Conservation (phyloP, 805 yeast species). For the Ascoidea rubescens region DNA sequence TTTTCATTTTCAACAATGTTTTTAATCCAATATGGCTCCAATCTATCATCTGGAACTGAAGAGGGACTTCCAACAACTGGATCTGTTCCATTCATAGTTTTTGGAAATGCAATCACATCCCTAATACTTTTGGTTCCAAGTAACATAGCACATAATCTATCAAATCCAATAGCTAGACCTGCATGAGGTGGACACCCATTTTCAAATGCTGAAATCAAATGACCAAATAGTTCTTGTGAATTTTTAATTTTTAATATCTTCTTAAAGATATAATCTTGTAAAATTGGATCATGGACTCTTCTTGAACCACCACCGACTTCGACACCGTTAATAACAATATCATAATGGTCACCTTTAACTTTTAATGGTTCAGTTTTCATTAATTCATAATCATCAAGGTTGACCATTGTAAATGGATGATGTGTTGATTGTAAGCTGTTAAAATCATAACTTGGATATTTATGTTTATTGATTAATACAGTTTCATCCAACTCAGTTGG, state of each 20-base stretch:
- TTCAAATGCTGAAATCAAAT: slow-evolving; percentile 63
- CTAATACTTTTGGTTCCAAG: slow-evolving; percentile 65
- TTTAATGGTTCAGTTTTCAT: slow-evolving; percentile 41
- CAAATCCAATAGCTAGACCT: slow-evolving; percentile 92
- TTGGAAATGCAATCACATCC: slow-evolving; percentile 94
- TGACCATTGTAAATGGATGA: slow-evolving; percentile 95
- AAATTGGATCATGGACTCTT: slow-evolving; percentile 75
- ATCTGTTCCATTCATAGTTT: slow-evolving; percentile 78
- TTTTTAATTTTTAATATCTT: slow-evolving; percentile 45
- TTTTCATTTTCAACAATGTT: slow-evolving; percentile 1
- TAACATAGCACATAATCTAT: slow-evolving; percentile 83
- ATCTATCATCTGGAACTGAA: slow-evolving; percentile 31
- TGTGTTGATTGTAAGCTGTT: slow-evolving; percentile 57
- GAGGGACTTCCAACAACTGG: slow-evolving; percentile 83
- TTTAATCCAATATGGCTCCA: slow-evolving; percentile 40
- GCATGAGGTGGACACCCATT: slow-evolving; percentile 99
- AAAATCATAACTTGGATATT: slow-evolving; percentile 50
- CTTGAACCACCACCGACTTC: slow-evolving; percentile 97
- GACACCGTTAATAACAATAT: slow-evolving; percentile 83
- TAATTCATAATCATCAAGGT: slow-evolving; percentile 47
- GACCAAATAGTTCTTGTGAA: slow-evolving; percentile 65
- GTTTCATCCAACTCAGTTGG: slow-evolving; percentile 37
- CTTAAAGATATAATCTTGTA: slow-evolving; percentile 64
- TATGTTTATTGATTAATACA: slow-evolving; percentile 10
- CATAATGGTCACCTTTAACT: slow-evolving; percentile 86